Percentiles rank a stretch among this genome's conserved stretches.
These are phyloP conservation scores for Aleurites moluccanus DNA, from an alignment of 441 rosid genomes.

Conservation along the genomic window DNA sequence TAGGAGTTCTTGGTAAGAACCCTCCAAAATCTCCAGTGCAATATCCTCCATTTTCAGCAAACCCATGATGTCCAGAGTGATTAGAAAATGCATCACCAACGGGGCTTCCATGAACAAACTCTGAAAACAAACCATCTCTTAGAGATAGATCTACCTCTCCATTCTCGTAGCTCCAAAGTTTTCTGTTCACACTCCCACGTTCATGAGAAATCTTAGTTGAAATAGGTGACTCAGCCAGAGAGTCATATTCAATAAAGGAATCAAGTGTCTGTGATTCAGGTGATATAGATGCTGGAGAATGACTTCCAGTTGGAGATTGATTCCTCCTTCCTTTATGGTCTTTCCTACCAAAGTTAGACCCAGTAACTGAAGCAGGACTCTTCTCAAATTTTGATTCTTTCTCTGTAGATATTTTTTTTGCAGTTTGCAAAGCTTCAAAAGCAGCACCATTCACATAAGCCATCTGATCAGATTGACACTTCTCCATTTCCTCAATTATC, in stretches of 20 bases:
- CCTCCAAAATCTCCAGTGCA: constrained; percentile 61
- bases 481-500: constrained; percentile 77
- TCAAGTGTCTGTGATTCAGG: constrained; percentile 84
- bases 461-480: constrained; percentile 71
- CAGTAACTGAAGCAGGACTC: constrained; percentile 58
- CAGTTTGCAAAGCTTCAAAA: constrained; percentile 77
- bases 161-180: constrained; percentile 63
- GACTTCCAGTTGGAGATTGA: constrained; percentile 29
- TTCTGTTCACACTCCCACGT: constrained; percentile 62
- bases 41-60: constrained; percentile 36
- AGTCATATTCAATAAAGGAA: constrained; percentile 64
- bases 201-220: constrained; percentile 53
- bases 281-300: constrained; percentile 56
- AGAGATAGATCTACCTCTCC: constrained; percentile 81
- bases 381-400: constrained; percentile 54
- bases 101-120: constrained; percentile 44
- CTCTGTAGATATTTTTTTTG: constrained; percentile 53
- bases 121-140: constrained; percentile 78
- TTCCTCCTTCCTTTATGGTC: constrained; percentile 40
- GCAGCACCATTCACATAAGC: constrained; percentile 85
- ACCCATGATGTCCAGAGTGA: constrained; percentile 43
- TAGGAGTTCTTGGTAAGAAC: constrained; percentile 48
- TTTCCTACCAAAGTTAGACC: constrained; percentile 63
- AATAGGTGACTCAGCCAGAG: constrained; percentile 66
- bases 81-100: constrained; percentile 32